A percentile compares a stretch with the other conserved stretches of the same genome.
phyloP scores from a whole-genome alignment of 2,329 filamentous ascomycete species.

The Mycosphaerella sp. region DNA sequence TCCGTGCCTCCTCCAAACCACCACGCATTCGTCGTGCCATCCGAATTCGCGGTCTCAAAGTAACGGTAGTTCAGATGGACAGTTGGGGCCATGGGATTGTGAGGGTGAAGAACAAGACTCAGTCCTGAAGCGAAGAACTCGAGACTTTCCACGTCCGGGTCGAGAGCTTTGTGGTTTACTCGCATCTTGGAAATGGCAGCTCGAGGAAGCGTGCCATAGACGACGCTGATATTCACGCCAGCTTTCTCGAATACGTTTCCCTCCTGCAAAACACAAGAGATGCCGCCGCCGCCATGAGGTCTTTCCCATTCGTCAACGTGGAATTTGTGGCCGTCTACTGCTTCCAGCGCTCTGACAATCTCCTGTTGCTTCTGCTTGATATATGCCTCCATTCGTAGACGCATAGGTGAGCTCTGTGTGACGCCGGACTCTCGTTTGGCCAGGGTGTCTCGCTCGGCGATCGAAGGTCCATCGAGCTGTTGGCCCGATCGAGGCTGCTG shows the following conservation, averaged over 20 bases:
- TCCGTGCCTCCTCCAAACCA: constrained; percentile 98
- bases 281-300: constrained; percentile 83
- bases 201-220: constrained; percentile 84
- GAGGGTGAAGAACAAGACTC: constrained; percentile 86
- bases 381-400: constrained; percentile 92
- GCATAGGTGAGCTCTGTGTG: constrained; percentile 80
- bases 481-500: constrained; percentile 20
- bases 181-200: constrained; percentile 89
- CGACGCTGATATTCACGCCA: constrained; percentile 88
- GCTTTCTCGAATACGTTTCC: constrained; percentile 98
- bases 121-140: constrained; percentile 95
- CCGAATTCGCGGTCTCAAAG: constrained; percentile 87
- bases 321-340: constrained; percentile 78
- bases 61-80: constrained; percentile 98
- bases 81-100: constrained; percentile 94
- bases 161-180: constrained; percentile 87
- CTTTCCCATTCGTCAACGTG: constrained; percentile 79
- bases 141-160: constrained; percentile 69
- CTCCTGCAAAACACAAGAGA: constrained; percentile 90
- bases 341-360: constrained; percentile 77
- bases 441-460: constrained; percentile 78
- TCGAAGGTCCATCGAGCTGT: constrained; percentile 56
- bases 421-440: constrained; percentile 73
- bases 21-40: constrained; percentile 79
- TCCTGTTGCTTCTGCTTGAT: constrained; percentile 87